Conservation (phyloP, 1,284 basidiomycete species). For the Sphagnurus paluster region DNA sequence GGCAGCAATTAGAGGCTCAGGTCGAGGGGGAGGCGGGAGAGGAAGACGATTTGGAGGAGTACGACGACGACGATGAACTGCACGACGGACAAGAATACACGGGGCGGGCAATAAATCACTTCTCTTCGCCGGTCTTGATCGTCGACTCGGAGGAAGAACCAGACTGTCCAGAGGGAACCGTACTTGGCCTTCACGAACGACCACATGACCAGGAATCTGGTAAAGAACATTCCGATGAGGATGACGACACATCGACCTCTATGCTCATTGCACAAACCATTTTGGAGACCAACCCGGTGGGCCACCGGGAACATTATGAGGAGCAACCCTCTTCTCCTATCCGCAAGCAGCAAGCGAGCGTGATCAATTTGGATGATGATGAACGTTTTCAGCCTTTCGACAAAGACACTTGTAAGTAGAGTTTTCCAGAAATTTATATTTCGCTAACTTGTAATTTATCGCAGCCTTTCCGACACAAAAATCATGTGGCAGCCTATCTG, state of each 20-base stretch:
- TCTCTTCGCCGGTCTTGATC: constrained; percentile 10
- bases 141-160: constrained; percentile 16
- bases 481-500: not conserved
- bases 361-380: constrained; percentile 4
- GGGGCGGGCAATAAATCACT: constrained; percentile 1
- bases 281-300: constrained; percentile 4
- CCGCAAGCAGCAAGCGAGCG: constrained; percentile 5
- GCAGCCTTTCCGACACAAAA: constrained; percentile 29
- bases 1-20: constrained; percentile 23
- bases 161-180: constrained; percentile 14
- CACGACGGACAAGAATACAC: constrained; percentile 26
- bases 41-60: constrained; percentile 23
- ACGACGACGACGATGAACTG: constrained; percentile 21
- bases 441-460: not conserved
- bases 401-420: constrained; percentile 25
- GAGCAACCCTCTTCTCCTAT: constrained; percentile 16
- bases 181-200: constrained; percentile 1
- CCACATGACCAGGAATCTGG: constrained; percentile 15
- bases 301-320: constrained; percentile 10
- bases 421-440: not conserved
- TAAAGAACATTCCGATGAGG: constrained; percentile 15
- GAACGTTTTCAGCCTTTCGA: constrained; percentile 26
- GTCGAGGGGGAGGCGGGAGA: constrained; percentile 26
- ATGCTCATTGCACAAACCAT: not conserved
- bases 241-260: constrained; percentile 12